phyloP scores from a whole-genome alignment of 768 basidiomycete species.

The Tricholoma flavovirens region DNA sequence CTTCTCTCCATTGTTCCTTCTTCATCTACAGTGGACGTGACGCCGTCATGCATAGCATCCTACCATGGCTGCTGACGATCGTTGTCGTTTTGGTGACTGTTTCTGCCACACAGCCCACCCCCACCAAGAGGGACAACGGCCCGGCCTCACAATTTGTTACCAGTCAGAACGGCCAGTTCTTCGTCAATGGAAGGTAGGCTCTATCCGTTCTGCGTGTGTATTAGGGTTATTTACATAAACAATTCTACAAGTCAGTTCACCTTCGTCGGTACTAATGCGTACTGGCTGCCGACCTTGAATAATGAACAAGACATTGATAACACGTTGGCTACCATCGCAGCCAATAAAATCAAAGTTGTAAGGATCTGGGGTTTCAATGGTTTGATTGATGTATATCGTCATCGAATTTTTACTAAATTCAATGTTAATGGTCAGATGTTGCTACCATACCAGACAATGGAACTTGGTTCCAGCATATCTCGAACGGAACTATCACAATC shows the following conservation, averaged over 20 bases:
- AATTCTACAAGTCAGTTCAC: constrained; percentile 18
- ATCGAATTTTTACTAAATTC: background rate
- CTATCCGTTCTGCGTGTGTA: background rate
- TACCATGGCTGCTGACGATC: constrained; percentile 25
- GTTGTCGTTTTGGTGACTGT: constrained; percentile 25
- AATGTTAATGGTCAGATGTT: constrained; percentile 25
- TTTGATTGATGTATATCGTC: constrained; percentile 11
- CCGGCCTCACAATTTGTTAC: constrained; percentile 38
- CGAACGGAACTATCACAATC: constrained; percentile 32
- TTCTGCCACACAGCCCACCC: constrained; percentile 28
- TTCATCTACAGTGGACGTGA: constrained; percentile 14
- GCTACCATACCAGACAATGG: constrained; percentile 29
- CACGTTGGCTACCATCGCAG: constrained; percentile 53
- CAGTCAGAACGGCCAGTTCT: constrained; percentile 39
- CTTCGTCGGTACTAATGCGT: constrained; percentile 51
- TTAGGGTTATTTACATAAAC: constrained; percentile 2
- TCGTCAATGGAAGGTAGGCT: constrained; percentile 48
- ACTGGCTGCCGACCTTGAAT: constrained; percentile 59
- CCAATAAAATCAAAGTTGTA: constrained; percentile 51
- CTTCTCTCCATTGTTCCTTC: too few relatives aligned
- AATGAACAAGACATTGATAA: constrained; percentile 48
- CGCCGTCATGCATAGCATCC: constrained; percentile 29
- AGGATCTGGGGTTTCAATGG: constrained; percentile 74
- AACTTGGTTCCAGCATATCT: constrained; percentile 36
- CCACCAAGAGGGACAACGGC: constrained; percentile 19